Base-by-base conservation (phyloP, 2,329 filamentous ascomycete species). In the Pestalotiopsis sp. region DNA sequence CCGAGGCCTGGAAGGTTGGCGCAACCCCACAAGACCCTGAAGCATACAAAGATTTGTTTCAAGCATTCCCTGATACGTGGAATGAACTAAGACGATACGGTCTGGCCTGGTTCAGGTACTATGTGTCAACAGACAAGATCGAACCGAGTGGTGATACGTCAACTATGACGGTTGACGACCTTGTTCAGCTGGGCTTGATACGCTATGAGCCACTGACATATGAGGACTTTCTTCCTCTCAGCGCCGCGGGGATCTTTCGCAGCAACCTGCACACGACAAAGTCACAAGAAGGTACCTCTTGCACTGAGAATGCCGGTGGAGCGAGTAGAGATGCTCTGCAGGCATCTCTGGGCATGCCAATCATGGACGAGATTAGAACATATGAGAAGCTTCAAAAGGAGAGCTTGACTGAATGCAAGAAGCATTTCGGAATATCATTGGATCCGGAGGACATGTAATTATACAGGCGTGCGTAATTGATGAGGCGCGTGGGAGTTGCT, bases 221-320 rank as follows among this genome's bases (percentile, higher is more conserved):
- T 25, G 64, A 66, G 27, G 64, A 66, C 27, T 66, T 66, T 17
- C 20, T 66, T 13, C 64, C 64, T 4, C 41, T 66, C 23, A 66
- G 64, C 49, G 64, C 64, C 4, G 64, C 64, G 4, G 64, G 64
- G 3, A 66, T 56, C 13, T 66, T 56, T 31, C 64, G 64, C 41
- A 66, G 64, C 25, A 66, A 66, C n/a, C 17, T 66, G 25, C 39
- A 14, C 62, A 36, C 38, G 7, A 31, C 5, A 36, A n/a, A 13
- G 4, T 12, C 38, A 12, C 31, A 23, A 17, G 41, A 52, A 4
- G 17, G 11, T 39, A 56, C 6, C 3, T 36, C n/a, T 14, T 23
- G 25, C 20, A n/a, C 6, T 12, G 41, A 23, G 20, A n/a, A 20
- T 12, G 25, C 9, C 6, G 38, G 41, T n/a, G 41, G 13, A 2